Base-by-base conservation (phyloP, 2,329 filamentous ascomycete genomes). In the Paecilomyces sp. region DNA sequence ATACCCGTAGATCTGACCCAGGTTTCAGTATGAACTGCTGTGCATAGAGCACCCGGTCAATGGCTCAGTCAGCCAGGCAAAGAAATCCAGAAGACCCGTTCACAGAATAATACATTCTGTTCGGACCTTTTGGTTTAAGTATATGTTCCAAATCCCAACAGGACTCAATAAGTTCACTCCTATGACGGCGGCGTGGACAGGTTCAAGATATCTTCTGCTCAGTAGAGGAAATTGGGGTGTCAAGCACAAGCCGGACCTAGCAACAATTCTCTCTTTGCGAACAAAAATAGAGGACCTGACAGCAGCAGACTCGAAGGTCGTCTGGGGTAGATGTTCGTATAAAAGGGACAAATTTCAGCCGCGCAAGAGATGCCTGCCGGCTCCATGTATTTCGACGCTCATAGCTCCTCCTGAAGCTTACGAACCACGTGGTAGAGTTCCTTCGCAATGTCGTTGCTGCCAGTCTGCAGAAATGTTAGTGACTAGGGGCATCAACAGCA, bases 371-470 rank as follows among this genome's bases (percentile, higher is more conserved):
- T 41, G 7, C 6, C n/a, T n/a, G 36, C 36, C 13, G n/a, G n/a
- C 13, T n/a, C 15, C 36, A 13, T n/a, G 6, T 15, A 41, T 41
- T 15, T 41, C 50, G 18, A 24, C 18, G 50, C 12, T 69, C 62
- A 78, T 70, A 79, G 72, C 30, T 68, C 65, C 58, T 71, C 62
- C 64, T 77, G 74, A 24, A 81, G 61, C 41, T 74, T 73, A 15
- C 65, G 63, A 59, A 82, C 75, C 58, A 75, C 73, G 33, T 75
- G 70, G 64, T 79, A 81, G 22, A 83, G 72, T 60, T 81, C 79
- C 56, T 76, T 74, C 22, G 80, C 74, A 52, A 74, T 71, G 36
- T 79, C 74, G 67, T 78, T 73, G 71, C 72, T 80, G 72, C 68
- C 70, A 55, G 70, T 71, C 75, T 77, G 59, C 18, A n/a, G 28